Evolutionary conservation across 129 eudicot species (phyloP), one percentile per base, ranked within the genome.

Genomic region (Apium graveolens): DNA sequence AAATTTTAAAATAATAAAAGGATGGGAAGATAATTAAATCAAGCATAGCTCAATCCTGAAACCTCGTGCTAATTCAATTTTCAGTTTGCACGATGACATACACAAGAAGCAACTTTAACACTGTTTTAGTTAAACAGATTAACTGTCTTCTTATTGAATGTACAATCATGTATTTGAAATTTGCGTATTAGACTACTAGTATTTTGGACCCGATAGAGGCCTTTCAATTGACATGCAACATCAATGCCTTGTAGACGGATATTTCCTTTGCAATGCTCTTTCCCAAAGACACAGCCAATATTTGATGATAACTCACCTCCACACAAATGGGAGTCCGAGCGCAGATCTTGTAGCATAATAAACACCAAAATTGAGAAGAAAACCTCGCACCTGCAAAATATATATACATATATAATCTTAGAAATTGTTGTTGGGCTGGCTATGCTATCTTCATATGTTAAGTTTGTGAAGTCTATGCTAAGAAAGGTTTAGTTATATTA

Each of bases 281-380:
- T 21, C 32, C 29, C 26, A 16, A 5, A n/a, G 78, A 63, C 8
- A 65, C 69, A 63, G 49, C 41, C 62, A 74, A 77, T 53, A 74
- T 11, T 3, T 73, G 69, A 11, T 38, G 48, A 74, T 51, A 84
- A 88, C 78, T 79, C 65, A 92, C 99, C 99, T 92, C 99, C 97
- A 92, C 81, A 90, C 90, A 83, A 95, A 95, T 53, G 93, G 65
- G 80, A 95, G 88, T 45, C 99, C 96, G 18, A 90, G 92, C 75
- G 97, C 96, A 79, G 96, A 92, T 85, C 99, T 92, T 69, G 94
- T 92, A 63, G 99, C 99, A 87, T 92, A 90, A 82, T 95, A 92
- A 49, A 95, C 99, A 79, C 99, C 99, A 85, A 88, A 95, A 76
- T 95, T 95, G 39, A 95, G 92, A 85, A 95, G 99, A 84, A 95